These are phyloP conservation scores for Amaranthus cruentus DNA, from an alignment of 148 eudicot species.

Conservation along the genomic window DNA sequence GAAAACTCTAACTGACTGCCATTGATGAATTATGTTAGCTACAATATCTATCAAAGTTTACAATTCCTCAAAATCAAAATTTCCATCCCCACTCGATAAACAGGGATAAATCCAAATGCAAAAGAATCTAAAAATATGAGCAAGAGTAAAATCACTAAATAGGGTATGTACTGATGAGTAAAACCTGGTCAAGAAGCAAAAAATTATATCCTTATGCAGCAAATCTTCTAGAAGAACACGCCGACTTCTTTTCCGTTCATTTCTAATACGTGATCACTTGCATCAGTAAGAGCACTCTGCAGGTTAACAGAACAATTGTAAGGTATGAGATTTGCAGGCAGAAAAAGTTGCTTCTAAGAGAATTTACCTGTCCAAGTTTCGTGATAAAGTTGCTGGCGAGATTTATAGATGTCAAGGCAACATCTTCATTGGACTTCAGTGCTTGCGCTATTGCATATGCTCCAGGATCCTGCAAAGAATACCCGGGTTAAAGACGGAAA, in stretches of 20 bases:
- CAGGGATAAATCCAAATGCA: neutral
- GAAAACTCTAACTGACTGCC: too few relatives aligned
- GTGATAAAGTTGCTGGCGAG: slow-evolving; percentile 80
- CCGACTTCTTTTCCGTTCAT: slow-evolving; percentile 79
- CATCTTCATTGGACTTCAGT: slow-evolving; percentile 88
- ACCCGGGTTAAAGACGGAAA: neutral
- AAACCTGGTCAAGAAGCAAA: too few relatives aligned
- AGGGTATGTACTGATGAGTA: too few relatives aligned
- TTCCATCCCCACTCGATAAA: slow-evolving; percentile 12
- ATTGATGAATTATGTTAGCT: neutral
- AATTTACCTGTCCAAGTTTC: slow-evolving; percentile 83
- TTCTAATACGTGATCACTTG: slow-evolving; percentile 88
- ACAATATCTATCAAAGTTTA: slow-evolving; percentile 10
- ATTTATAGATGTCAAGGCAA: slow-evolving; percentile 67
- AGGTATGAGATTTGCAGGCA: neutral
- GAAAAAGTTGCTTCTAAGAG: neutral
- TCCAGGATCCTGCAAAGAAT: slow-evolving; percentile 62
- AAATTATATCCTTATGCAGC: neutral
- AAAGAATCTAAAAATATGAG: neutral
- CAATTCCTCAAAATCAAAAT: slow-evolving; percentile 23
- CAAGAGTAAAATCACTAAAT: too few relatives aligned
- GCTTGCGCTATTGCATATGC: slow-evolving; percentile 97
- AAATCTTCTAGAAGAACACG: slow-evolving; percentile 44
- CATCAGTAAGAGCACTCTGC: slow-evolving; percentile 91
- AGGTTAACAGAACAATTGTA: slow-evolving; percentile 10